Conservation (phyloP, 805 yeast species). For the Metschnikowia lunata region DNA sequence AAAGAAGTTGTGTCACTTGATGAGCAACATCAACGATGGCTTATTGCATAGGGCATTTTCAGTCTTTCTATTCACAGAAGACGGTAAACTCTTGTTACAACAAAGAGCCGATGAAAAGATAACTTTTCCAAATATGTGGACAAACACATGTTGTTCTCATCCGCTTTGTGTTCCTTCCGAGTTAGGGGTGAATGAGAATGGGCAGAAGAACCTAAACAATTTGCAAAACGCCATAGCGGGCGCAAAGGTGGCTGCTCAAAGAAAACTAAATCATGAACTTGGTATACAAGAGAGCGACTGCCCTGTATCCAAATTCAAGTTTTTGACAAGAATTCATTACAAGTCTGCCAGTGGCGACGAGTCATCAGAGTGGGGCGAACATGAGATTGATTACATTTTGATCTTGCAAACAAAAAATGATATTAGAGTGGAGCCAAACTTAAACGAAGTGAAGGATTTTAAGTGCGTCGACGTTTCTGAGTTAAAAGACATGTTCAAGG, state of each 20-base stretch:
- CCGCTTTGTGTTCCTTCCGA: constrained; percentile 84
- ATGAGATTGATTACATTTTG: constrained; percentile 92
- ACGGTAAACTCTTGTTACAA: constrained; percentile 76
- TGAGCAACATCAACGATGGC: constrained; percentile 83
- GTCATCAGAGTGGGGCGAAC: constrained; percentile 82
- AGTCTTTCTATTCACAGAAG: constrained; percentile 82
- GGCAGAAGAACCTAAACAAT: constrained; percentile 19
- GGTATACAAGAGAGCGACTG: constrained; percentile 67
- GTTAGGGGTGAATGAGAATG: constrained; percentile 47
- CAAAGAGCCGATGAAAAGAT: constrained; percentile 96
- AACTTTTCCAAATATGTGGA: constrained; percentile 97
- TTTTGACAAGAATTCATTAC: constrained; percentile 91
- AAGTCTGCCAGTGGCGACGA: constrained; percentile 74
- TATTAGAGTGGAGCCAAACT: constrained; percentile 59
- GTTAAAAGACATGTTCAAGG: constrained; percentile 71
- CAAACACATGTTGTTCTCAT: constrained; percentile 98
- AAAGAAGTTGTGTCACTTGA: constrained; percentile 82
- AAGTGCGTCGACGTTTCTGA: constrained; percentile 68
- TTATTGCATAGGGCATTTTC: constrained; percentile 93
- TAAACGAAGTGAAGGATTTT: constrained; percentile 72
- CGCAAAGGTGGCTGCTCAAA: constrained; percentile 80
- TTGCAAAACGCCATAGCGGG: constrained; percentile 67
- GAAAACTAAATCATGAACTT: constrained; percentile 89
- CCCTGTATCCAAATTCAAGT: constrained; percentile 67
- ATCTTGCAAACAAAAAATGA: constrained; percentile 57